Evolutionary conservation across 306 rosid genomes (phyloP), one percentile per base, ranked within the genome.

Genomic region (Gynostemma pentaphyllum): DNA sequence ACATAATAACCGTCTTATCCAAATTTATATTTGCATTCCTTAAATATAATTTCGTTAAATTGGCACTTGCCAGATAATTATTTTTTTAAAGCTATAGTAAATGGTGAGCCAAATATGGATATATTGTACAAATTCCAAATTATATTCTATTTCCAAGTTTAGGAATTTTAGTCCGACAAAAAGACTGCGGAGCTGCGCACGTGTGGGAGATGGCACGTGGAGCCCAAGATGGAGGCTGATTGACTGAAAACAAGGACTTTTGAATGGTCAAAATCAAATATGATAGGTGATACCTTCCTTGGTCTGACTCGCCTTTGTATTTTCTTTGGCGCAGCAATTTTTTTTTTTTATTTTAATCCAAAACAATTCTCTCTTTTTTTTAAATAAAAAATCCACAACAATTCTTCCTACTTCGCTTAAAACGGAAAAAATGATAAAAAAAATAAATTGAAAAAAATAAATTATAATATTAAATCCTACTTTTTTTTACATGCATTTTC

Each of bases 151-250:
- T 55, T 55, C 41, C 26, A 55, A 26, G 3, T 1, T 19, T 1
- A 5, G n/a, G 44, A 59, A 26, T 52, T 13, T 15, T 32, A 55
- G 30, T 6, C 48, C 48, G 48, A 59, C 48, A 59, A 59, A 60
- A 60, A 60, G 49, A 23, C 66, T 39, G 66, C 49, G 34, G 21
- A 39, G 21, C 66, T 45, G 66, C 66, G 66, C 66, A 60, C 66
- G 66, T 60, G 65, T 4, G 46, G 12, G 5, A 13, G 45, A 1
- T 10, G 19, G 64, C 30, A 36, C 64, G 64, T 37, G 65, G 13
- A 22, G 22, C 21, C 49, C 22, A 59, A n/a, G 47, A 39, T 59
- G 48, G 48, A 59, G 65, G 65, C 48, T 39, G 4, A 9, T 60
- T 60, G 47, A 60, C 48, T 36, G 21, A 4, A 5, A 5, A 16